Evolutionary conservation across 2,329 filamentous ascomycete genomes (phyloP), one percentile per base, ranked within the genome.

Genomic region (Trichoderma koningii): DNA sequence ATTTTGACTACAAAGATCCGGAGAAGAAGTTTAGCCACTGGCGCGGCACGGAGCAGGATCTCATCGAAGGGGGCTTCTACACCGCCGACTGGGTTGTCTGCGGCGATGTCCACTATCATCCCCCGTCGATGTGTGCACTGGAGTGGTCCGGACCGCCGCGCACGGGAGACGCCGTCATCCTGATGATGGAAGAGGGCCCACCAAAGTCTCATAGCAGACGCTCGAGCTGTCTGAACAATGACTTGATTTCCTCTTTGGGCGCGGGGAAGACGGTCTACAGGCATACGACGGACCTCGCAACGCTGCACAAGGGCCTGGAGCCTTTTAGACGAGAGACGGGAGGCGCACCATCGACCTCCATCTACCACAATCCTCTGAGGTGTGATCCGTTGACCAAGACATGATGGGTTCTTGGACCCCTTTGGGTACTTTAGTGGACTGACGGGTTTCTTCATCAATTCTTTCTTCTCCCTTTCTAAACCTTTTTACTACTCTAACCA

Each of bases 1-100:
- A 95, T 72, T 82, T 94, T 50, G 91, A 95, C 76, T 83, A 90
- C 71, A 95, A 95, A 78, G 88, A 88, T 64, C 82, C 84, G 9
- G 77, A 78, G 0, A 83, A 83, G 61, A 93, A 94, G 74, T 80
- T 87, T 64, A 80, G 80, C 51, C 89, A 90, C 71, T 95, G 91
- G 91, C 81, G 81, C 66, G 77, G 79, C 17, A 82, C 84, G 51
- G 91, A 95, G 76, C 76, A 76, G 59, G 79, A 82, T 26, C 78
- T 94, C 64, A 84, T 90, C 55, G 77, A 85, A 1, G 86, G 83
- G 14, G 90, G 89, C 17, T 94, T 88, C 82, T 94, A 95, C 69
- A 79, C 77, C n/a, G 76, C 77, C 5, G 75, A 76, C 47, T 76
- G 74, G 73, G 74, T 79, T 45, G 68, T 75, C 28, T 78, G 74